These are phyloP conservation scores for Lindgomyces ingoldianus DNA, from an alignment of 495 filamentous ascomycete species.

Conservation along the genomic window DNA sequence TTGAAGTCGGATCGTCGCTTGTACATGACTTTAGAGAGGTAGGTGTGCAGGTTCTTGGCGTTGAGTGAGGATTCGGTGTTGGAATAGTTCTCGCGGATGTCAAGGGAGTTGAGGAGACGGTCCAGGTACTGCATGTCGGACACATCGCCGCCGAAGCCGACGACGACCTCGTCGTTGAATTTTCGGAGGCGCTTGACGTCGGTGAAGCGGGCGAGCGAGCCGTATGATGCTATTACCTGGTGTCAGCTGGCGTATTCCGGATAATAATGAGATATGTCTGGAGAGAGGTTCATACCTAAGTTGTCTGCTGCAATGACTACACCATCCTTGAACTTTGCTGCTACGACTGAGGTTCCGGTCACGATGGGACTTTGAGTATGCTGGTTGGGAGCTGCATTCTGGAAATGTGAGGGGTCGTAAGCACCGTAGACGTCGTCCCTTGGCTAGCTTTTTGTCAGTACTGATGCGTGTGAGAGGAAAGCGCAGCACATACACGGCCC, in stretches of 20 bases:
- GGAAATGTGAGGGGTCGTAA: slow-evolving; percentile 84
- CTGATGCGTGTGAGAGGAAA: slow-evolving; percentile 19
- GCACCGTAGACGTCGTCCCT: slow-evolving; percentile 93
- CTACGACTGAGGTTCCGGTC: slow-evolving; percentile 93
- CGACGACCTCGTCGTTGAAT: slow-evolving; percentile 72
- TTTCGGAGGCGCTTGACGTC: slow-evolving; percentile 85
- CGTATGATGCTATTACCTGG: slow-evolving; percentile 78
- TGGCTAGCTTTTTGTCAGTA: slow-evolving; percentile 59
- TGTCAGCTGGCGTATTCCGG: not conserved
- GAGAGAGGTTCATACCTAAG: slow-evolving; percentile 61
- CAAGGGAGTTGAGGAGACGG: slow-evolving; percentile 80
- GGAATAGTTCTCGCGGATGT: slow-evolving; percentile 84
- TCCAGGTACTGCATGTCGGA: slow-evolving; percentile 98
- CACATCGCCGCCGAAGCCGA: slow-evolving; percentile 92
- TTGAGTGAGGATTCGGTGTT: slow-evolving; percentile 59
- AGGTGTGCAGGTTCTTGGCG: slow-evolving; percentile 93
- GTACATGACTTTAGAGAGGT: slow-evolving; percentile 92
- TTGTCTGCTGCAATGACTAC: slow-evolving; percentile 97
- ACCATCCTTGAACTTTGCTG: slow-evolving; percentile 91
- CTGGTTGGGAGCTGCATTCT: slow-evolving; percentile 67
- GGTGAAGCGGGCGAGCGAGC: slow-evolving; percentile 93
- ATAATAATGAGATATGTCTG: not conserved
- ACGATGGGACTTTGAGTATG: slow-evolving; percentile 91
- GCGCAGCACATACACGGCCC: slow-evolving; percentile 74
- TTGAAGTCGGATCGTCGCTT: slow-evolving; percentile 91